Evolutionary conservation across 257 asterid genomes (phyloP).

Genomic region (Linaria vulgaris): DNA sequence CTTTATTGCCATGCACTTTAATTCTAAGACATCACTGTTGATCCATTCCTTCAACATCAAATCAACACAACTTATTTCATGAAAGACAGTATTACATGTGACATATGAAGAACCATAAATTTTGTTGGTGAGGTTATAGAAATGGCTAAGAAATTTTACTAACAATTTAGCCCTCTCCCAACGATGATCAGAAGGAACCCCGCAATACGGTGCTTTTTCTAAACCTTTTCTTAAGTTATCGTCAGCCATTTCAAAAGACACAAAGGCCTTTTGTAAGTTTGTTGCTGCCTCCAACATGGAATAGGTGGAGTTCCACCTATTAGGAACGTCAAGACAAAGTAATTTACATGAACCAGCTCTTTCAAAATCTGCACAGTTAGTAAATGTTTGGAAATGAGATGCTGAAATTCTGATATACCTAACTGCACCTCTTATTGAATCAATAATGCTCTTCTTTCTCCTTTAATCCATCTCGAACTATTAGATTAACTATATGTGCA

Average conservation of each 20-base stretch:
- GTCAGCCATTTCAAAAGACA: too few species aligned
- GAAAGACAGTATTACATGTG: not conserved
- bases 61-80: not conserved
- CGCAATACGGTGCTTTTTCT: not conserved
- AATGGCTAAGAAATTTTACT: too few species aligned
- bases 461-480: conserved; percentile 14
- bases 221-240: not conserved
- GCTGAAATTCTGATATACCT: not conserved
- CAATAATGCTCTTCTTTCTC: too few species aligned
- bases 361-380: not conserved
- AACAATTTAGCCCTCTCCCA: too few species aligned
- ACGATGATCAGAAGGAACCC: not conserved
- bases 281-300: too few species aligned
- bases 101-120: conserved; percentile 4
- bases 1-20: not conserved
- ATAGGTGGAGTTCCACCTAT: too few species aligned
- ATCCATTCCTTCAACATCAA: not conserved
- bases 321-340: too few species aligned
- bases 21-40: not conserved
- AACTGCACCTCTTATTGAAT: too few species aligned
- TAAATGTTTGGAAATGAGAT: not conserved
- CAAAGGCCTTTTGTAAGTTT: too few species aligned
- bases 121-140: too few species aligned
- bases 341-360: not conserved
- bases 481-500: conserved; percentile 13